A percentile compares a stretch with the other conserved stretches of the same genome.
These are phyloP conservation scores for Tilletia walkeri DNA, from an alignment of 1,284 basidiomycete genomes.

Conservation along the genomic window DNA sequence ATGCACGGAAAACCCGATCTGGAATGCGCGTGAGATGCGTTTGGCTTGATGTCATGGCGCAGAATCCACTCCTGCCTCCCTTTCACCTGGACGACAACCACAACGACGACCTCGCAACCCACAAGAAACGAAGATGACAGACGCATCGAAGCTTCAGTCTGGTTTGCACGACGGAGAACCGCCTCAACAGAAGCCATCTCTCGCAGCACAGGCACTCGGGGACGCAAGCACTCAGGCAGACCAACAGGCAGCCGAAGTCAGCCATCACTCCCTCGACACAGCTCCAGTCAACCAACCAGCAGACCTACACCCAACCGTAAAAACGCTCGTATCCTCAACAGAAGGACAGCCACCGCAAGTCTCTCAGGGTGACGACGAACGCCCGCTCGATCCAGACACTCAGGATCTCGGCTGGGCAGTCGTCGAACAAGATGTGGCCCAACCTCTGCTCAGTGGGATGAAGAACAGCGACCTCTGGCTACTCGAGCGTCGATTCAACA, in stretches of 20 bases:
- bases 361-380: constrained; percentile 31
- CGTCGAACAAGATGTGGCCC: constrained; percentile 33
- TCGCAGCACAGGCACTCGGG: not conserved
- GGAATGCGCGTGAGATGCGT: no score
- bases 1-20: no score
- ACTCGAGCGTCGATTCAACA: constrained; percentile 59
- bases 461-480: constrained; percentile 59
- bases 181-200: not conserved
- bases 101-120: not conserved
- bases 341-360: constrained; percentile 14
- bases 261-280: not conserved
- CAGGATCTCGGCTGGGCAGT: constrained; percentile 45
- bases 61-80: not conserved
- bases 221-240: constrained; percentile 8
- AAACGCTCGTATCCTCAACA: not conserved
- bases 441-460: constrained; percentile 53
- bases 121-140: not conserved
- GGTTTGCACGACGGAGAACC: constrained; percentile 5
- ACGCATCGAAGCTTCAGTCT: not conserved
- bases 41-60: no score
- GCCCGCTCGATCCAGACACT: constrained; percentile 40
- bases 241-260: constrained; percentile 9
- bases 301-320: not conserved
- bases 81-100: not conserved
- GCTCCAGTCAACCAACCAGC: not conserved